These are phyloP conservation scores for Arabis hirsuta DNA, from an alignment of 345 rosid species.

Conservation along the genomic window DNA sequence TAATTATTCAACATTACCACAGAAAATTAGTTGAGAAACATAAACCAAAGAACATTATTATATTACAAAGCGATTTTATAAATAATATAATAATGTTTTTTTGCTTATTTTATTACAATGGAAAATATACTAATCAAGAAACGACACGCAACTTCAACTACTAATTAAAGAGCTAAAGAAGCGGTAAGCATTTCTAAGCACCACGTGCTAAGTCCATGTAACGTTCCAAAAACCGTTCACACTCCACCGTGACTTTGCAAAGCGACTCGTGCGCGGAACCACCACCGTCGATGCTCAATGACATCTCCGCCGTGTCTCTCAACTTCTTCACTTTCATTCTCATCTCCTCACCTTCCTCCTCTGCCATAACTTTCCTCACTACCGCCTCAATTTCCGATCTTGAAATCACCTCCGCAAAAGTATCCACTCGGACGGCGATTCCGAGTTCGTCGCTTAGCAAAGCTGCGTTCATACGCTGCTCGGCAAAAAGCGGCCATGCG, in stretches of 20 bases:
- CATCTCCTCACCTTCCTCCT: constrained; percentile 47
- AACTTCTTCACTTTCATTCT: constrained; percentile 52
- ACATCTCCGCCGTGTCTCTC: constrained; percentile 43
- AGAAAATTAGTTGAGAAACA: constrained; percentile 7
- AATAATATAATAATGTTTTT: too few species aligned
- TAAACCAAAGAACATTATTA: neutral
- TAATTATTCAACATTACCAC: constrained; percentile 6
- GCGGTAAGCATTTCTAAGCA: constrained; percentile 30
- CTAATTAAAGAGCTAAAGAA: neutral
- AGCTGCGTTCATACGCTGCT: constrained; percentile 60
- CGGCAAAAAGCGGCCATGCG: constrained; percentile 61
- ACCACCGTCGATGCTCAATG: constrained; percentile 32
- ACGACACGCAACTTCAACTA: neutral
- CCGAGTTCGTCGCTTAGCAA: constrained; percentile 55
- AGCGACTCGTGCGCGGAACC: constrained; percentile 39
- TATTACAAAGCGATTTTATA: neutral
- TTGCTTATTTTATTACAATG: neutral
- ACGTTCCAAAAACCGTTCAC: constrained; percentile 27
- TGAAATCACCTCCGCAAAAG: constrained; percentile 29
- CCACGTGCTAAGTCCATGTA: constrained; percentile 38
- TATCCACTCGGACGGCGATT: constrained; percentile 47
- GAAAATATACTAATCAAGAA: neutral
- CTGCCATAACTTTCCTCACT: constrained; percentile 55
- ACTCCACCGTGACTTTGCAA: constrained; percentile 37
- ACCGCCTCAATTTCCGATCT: constrained; percentile 53